phyloP scores from a whole-genome alignment of 306 rosid genomes.

The Castanea crenata region DNA sequence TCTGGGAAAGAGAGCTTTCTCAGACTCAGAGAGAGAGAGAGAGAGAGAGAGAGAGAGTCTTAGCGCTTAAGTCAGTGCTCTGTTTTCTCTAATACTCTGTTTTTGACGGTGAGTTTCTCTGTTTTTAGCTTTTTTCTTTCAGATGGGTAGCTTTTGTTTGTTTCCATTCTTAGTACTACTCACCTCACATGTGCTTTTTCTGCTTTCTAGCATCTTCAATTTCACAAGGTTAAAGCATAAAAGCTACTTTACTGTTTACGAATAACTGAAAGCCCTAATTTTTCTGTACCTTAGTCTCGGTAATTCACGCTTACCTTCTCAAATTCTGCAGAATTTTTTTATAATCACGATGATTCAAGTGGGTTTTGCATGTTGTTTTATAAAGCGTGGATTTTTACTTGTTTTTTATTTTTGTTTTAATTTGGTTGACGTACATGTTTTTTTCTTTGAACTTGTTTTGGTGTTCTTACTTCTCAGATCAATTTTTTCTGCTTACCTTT shows the following conservation, averaged over 20 bases:
- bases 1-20: constrained; percentile 12
- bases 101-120: constrained; percentile 14
- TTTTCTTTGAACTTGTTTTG: background rate
- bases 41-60: constrained; percentile 2
- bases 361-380: background rate
- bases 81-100: constrained; percentile 1
- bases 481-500: background rate
- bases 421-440: background rate
- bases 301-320: background rate
- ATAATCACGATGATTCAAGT: background rate
- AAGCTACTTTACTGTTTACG: constrained; percentile 22
- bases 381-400: no score
- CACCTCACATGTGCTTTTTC: background rate
- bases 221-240: background rate
- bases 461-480: background rate
- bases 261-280: constrained; percentile 20
- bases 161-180: background rate
- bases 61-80: background rate
- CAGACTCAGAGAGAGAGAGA: background rate
- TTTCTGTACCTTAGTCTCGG: background rate
- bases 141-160: constrained; percentile 12
- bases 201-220: background rate
- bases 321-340: background rate
- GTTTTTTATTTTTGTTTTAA: background rate
- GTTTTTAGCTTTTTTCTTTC: background rate